Conservation (phyloP, 805 yeast species). For the Kazachstania psychrophila region DNA sequence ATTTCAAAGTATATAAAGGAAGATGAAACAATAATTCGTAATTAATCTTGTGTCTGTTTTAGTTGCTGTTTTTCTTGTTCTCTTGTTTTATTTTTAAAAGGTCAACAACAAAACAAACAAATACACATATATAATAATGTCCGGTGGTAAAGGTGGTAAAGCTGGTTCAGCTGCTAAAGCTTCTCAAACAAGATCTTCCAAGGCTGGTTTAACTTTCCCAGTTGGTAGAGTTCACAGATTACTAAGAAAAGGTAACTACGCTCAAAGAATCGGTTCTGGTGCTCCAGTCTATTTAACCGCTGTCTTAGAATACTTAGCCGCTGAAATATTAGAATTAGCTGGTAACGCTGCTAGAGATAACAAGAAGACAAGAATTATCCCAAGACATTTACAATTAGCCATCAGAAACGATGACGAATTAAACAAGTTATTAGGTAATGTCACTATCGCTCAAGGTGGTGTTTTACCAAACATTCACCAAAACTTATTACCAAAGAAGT, state of each 20-base stretch:
- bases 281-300: conserved; percentile 98
- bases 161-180: conserved; percentile 93
- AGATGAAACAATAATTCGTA: too few species aligned
- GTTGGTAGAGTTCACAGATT: conserved; percentile 98
- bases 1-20: too few species aligned
- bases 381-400: conserved; percentile 97
- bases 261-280: conserved; percentile 98
- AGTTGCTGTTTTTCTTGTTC: background rate
- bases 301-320: conserved; percentile 92
- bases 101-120: background rate
- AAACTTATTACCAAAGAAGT: conserved; percentile 79
- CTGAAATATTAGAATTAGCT: conserved; percentile 95
- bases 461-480: conserved; percentile 96
- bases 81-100: background rate
- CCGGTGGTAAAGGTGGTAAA: conserved; percentile 72
- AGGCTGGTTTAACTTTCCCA: conserved; percentile 98
- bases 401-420: conserved; percentile 98
- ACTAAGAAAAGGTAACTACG: conserved; percentile 93
- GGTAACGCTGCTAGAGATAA: conserved; percentile 99
- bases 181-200: conserved; percentile 95
- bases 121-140: too few species aligned
- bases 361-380: conserved; percentile 97
- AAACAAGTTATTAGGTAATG: conserved; percentile 86
- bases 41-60: too few species aligned
- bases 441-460: conserved; percentile 98